A percentile compares a stretch with the other conserved stretches of the same genome.
Evolutionary conservation across 2,329 filamentous ascomycete genomes (phyloP).

Genomic region (Aspergillus sp.): DNA sequence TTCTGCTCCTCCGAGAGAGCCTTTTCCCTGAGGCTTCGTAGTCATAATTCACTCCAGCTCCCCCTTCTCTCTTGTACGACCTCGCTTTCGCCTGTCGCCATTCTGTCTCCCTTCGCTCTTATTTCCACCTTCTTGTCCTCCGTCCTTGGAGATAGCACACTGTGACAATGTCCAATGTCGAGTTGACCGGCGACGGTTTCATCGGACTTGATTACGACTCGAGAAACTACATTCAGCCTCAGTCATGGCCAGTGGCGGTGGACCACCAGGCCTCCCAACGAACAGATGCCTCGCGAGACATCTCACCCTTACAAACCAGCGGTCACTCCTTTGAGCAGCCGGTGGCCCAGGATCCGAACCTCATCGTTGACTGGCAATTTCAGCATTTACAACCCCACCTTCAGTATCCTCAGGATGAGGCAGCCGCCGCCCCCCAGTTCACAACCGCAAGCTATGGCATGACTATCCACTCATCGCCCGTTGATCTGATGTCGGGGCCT

Average conservation of each 20-base stretch:
- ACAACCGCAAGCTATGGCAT: conserved; percentile 58
- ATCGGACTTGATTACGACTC: conserved; percentile 50
- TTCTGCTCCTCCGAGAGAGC: conserved; percentile 32
- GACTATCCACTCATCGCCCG: conserved; percentile 46
- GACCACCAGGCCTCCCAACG: conserved; percentile 41
- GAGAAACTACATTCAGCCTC: conserved; percentile 44
- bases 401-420: conserved; percentile 51
- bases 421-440: conserved; percentile 54
- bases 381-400: conserved; percentile 42
- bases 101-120: conserved; percentile 9
- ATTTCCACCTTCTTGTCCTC: conserved; percentile 18
- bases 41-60: conserved; percentile 15
- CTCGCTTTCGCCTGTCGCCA: conserved; percentile 13
- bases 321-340: conserved; percentile 45
- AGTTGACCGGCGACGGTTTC: conserved; percentile 46
- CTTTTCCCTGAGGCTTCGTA: conserved; percentile 25
- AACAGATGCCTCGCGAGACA: conserved; percentile 39
- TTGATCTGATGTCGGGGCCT: conserved; percentile 56
- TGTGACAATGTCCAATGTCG: conserved; percentile 45
- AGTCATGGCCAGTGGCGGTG: conserved; percentile 45
- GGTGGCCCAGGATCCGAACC: conserved; percentile 42
- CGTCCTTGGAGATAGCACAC: conserved; percentile 17
- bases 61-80: conserved; percentile 23
- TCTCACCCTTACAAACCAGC: conserved; percentile 45
- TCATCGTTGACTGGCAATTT: conserved; percentile 49